phyloP scores from a whole-genome alignment of 495 filamentous ascomycete species.

The Neurospora sp. region DNA sequence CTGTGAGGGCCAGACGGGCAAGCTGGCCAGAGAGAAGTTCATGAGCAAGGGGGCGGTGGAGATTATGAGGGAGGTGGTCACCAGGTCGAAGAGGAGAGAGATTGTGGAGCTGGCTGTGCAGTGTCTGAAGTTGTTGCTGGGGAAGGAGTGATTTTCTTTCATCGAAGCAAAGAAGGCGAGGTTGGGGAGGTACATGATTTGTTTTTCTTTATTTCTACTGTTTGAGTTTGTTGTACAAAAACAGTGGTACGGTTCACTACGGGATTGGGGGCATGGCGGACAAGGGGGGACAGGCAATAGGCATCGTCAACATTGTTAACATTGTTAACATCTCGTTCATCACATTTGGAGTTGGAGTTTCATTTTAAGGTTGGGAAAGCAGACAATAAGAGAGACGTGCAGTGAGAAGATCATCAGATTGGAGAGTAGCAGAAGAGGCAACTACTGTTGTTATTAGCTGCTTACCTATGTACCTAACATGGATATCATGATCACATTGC shows the following conservation, averaged over 20 bases:
- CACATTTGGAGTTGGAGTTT: not conserved
- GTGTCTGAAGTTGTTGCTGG: conserved; percentile 50
- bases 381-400: not conserved
- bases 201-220: not conserved
- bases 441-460: not conserved
- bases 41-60: conserved; percentile 46
- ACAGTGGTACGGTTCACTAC: not conserved
- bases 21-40: conserved; percentile 36
- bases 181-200: not conserved
- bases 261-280: not conserved
- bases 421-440: not conserved
- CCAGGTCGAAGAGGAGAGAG: conserved; percentile 51
- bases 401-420: too few species aligned
- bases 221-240: not conserved
- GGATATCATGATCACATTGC: not conserved
- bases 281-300: not conserved
- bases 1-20: conserved; percentile 41
- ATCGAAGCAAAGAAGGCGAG: not conserved
- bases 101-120: conserved; percentile 56
- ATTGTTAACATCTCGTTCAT: not conserved
- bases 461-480: not conserved
- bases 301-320: not conserved
- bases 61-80: conserved; percentile 50
- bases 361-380: not conserved
- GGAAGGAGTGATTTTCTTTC: conserved; percentile 9